Conservation (phyloP, 768 basidiomycete genomes). For the Trametes gibbosa region DNA sequence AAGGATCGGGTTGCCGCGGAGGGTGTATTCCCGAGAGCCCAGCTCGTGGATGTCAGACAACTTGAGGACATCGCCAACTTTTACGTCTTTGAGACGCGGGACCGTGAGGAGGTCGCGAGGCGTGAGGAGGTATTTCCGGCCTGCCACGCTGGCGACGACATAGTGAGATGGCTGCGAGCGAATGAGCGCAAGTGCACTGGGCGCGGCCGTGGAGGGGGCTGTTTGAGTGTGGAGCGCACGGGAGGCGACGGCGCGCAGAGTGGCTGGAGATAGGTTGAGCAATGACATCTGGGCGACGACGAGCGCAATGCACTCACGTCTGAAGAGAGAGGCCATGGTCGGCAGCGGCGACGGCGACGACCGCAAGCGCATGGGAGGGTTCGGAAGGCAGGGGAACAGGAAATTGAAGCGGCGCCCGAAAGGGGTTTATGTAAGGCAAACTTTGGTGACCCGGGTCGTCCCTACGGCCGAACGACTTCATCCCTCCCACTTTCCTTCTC, state of each 20-base stretch:
- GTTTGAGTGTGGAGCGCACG: constrained; percentile 35
- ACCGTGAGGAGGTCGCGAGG: constrained; percentile 92
- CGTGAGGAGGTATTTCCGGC: constrained; percentile 85
- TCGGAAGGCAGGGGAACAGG: constrained; percentile 18
- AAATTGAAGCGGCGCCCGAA: constrained; percentile 29
- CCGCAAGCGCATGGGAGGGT: constrained; percentile 13
- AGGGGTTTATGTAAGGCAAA: constrained; percentile 24
- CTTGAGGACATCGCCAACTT: constrained; percentile 79
- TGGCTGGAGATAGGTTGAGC: constrained; percentile 1
- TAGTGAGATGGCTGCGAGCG: constrained; percentile 92
- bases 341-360: constrained; percentile 13
- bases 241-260: constrained; percentile 23
- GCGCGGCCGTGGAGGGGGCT: constrained; percentile 38
- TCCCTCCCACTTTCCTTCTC: constrained; percentile 39
- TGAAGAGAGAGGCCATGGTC: constrained; percentile 28
- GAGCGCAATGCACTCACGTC: constrained; percentile 24
- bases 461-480: constrained; percentile 26
- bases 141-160: constrained; percentile 83
- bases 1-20: constrained; percentile 75
- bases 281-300: background rate
- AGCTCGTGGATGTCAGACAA: constrained; percentile 91
- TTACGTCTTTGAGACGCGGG: constrained; percentile 80
- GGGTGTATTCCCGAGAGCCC: constrained; percentile 91
- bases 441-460: constrained; percentile 22
- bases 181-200: constrained; percentile 73